Base-by-base conservation (phyloP, 768 basidiomycete species). In the Lentinus brumalis region DNA sequence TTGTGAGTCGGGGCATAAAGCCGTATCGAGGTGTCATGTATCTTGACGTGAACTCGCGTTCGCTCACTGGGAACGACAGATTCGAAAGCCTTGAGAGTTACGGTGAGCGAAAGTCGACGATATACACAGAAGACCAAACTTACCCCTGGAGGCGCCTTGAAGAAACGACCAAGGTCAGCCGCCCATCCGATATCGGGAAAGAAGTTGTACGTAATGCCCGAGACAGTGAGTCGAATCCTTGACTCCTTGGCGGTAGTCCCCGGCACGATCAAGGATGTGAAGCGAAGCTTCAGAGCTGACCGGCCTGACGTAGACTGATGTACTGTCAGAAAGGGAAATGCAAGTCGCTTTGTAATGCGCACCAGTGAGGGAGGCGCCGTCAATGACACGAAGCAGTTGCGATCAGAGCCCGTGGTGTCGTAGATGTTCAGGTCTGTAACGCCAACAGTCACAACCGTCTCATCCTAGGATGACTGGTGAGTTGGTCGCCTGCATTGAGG, bases 61-160 rank as follows among this genome's bases (percentile, higher is more conserved):
- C 89, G 76, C 71, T 98, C 97, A 57, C 82, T 94, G 1, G 97
- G 97, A 15, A 94, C 85, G 12, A 97, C 94, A 26, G 93, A 83
- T 72, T 96, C 96, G 69, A 99, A 99, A 0, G 91, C 89, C 94
- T 86, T 61, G 2, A 40, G 21, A 29, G 4, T 35, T 6, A 39
- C 50, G 32, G 41, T 53, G 16, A 47, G 52, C 5, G 26, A 18
- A 45, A 46, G 45, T 16, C 50, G 30, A 29, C 5, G n/a, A 18
- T 6, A 9, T 9, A 47, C 30, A 30, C 2, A 30, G 30, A 3
- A 46, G 55, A 42, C 30, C 35, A 53, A 10, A 80, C 90, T 62
- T 74, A 95, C 96, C 21, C 92, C 95, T 49, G 92, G 90, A 4
- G 97, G 97, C 30, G 94, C 85, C 71, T 92, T 93, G 16, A 78